phyloP scores from a whole-genome alignment of 768 basidiomycete species.

The Macrocybe gigantea region DNA sequence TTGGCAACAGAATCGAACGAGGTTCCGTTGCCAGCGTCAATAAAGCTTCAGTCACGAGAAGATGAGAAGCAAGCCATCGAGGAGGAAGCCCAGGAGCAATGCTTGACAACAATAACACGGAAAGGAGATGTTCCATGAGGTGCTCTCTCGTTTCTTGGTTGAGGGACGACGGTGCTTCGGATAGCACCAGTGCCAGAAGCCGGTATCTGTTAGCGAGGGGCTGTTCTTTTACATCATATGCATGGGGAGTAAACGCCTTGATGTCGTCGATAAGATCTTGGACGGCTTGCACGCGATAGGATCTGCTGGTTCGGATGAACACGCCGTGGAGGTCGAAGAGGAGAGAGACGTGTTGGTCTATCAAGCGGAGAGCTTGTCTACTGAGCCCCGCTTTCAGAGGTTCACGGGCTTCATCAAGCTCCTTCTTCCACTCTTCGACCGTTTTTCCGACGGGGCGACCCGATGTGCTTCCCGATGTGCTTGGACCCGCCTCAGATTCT shows the following conservation, averaged over 20 bases:
- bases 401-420: conserved; percentile 62
- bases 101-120: conserved; percentile 54
- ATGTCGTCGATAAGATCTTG: conserved; percentile 75
- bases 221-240: conserved; percentile 68
- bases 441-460: conserved; percentile 32
- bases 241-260: conserved; percentile 55
- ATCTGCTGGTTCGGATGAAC: conserved; percentile 60
- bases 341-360: conserved; percentile 83
- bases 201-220: conserved; percentile 79
- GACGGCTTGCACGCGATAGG: conserved; percentile 61
- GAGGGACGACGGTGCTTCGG: conserved; percentile 63
- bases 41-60: conserved; percentile 82
- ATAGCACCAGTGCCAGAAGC: conserved; percentile 77
- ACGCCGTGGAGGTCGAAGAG: conserved; percentile 85
- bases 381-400: conserved; percentile 61
- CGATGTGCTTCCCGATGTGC: conserved; percentile 7
- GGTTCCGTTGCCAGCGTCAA: conserved; percentile 75
- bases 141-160: conserved; percentile 44
- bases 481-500: conserved; percentile 16
- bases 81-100: conserved; percentile 56
- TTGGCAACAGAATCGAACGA: conserved; percentile 55
- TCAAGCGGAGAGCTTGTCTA: conserved; percentile 64
- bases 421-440: conserved; percentile 57
- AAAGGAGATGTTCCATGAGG: conserved; percentile 65
- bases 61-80: conserved; percentile 82